Evolutionary conservation across 257 asterid genomes (phyloP).

Genomic region (Petrea volubilis): DNA sequence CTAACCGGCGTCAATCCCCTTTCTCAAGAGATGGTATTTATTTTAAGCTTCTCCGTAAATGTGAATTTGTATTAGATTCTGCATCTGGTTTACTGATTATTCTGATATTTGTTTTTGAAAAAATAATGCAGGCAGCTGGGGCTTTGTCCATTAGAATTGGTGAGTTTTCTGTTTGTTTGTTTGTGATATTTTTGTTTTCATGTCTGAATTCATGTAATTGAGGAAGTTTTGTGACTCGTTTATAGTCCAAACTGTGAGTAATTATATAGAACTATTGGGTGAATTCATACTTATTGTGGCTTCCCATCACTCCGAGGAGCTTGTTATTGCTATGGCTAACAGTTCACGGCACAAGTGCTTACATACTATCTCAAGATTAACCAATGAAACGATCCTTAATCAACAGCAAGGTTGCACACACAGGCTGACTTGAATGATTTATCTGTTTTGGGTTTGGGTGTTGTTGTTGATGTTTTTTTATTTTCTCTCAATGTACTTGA

Average conservation of each 20-base stretch:
- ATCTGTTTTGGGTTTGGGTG: neutral
- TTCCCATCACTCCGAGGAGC: neutral
- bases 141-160: slow-evolving; percentile 95
- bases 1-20: slow-evolving; percentile 97
- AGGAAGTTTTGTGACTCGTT: neutral
- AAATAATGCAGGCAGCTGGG: slow-evolving; percentile 92
- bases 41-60: neutral
- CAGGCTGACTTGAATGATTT: neutral
- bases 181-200: neutral
- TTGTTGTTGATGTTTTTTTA: neutral
- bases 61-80: neutral
- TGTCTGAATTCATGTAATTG: neutral
- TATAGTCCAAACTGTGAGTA: neutral
- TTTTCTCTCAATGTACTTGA: neutral
- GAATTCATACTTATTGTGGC: neutral
- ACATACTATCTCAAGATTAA: neutral
- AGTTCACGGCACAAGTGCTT: neutral
- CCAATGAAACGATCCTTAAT: neutral
- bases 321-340: neutral
- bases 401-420: neutral
- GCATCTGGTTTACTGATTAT: slow-evolving; percentile 7
- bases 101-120: neutral
- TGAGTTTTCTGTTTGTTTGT: slow-evolving; percentile 31
- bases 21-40: slow-evolving; percentile 90
- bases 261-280: neutral